phyloP scores from a whole-genome alignment of 1,284 basidiomycete genomes.

The Cutaneotrichosporon daszewskae region DNA sequence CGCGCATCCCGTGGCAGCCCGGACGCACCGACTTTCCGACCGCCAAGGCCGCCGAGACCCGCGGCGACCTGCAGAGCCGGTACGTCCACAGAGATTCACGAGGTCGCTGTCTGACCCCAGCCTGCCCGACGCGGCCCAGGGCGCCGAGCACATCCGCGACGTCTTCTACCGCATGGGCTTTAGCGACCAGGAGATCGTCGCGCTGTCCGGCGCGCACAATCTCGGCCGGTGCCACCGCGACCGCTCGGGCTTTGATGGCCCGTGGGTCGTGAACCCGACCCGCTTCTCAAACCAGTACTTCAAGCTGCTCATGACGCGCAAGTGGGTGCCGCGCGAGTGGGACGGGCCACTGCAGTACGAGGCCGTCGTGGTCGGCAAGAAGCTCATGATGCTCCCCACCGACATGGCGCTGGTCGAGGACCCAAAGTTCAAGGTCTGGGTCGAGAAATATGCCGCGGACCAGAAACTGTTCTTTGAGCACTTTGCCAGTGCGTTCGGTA shows the following conservation, averaged over 20 bases:
- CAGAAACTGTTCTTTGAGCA: constrained; percentile 54
- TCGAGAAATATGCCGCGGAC: constrained; percentile 52
- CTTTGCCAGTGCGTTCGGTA: constrained; percentile 50
- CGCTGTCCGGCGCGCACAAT: constrained; percentile 54
- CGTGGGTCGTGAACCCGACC: constrained; percentile 51
- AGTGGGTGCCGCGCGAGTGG: constrained; percentile 54
- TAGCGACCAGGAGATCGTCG: constrained; percentile 54
- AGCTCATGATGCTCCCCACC: constrained; percentile 56
- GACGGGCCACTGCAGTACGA: constrained; percentile 52
- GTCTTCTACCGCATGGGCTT: constrained; percentile 55
- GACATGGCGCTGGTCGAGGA: constrained; percentile 50
- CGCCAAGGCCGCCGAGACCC: constrained; percentile 44
- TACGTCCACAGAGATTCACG: not conserved
- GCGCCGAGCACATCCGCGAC: constrained; percentile 50
- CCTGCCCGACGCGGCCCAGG: constrained; percentile 52
- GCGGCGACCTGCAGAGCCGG: constrained; percentile 43
- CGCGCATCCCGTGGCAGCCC: constrained; percentile 50
- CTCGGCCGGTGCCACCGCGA: constrained; percentile 52
- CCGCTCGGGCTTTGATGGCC: constrained; percentile 49
- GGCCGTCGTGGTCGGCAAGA: constrained; percentile 48
- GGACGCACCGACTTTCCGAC: constrained; percentile 51
- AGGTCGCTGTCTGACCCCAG: constrained; percentile 1
- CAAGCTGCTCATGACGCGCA: constrained; percentile 50
- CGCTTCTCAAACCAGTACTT: constrained; percentile 52
- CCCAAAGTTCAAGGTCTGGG: constrained; percentile 45